Evolutionary conservation across 352 stramenopile genomes (phyloP), one percentile per base, ranked within the genome.

Genomic region (Lagenidium giganteum): DNA sequence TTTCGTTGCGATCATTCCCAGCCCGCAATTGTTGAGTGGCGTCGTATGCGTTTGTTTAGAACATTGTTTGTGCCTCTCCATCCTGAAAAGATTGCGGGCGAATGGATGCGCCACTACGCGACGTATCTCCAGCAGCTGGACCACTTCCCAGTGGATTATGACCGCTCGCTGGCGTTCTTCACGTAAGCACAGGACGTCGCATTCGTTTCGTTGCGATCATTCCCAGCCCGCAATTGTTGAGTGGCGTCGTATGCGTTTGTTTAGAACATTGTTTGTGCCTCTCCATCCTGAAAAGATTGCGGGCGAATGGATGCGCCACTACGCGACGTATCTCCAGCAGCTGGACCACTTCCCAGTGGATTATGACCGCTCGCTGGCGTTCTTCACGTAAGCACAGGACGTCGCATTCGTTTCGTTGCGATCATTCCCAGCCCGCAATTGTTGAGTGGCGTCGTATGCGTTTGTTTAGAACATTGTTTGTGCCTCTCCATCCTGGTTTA

Each of bases 101-200:
- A 82, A 35, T 87, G 75, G 75, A 84, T 87, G 70, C 67, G 70
- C 16, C 54, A 70, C 30, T 87, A 85, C 38, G 75, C 71, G 28
- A 53, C 64, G 35, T 83, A 83, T 21, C 47, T 87, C 29, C 67
- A 82, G 39, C 55, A 77, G 26, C 52, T 87, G 35, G 75, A 87
- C 47, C 61, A 76, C 50, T 85, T 87, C 34, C 71, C 67, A 3
- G 69, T 82, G 35, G 74, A 73, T 33, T 78, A 71, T 30, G 70
- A 83, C 43, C 64, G 59, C 18, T 68, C 70, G 13, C 54, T 83
- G 45, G 69, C 70, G 28, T 87, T 71, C 61, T 83, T 83, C 57
- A 85, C 72, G 46, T 85, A 62, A 65, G 18, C 18, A 9, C 30
- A 33, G 28, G n/a, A 33, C n/a, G n/a, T n/a, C n/a, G n/a, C n/a